Percentiles rank a stretch among this genome's conserved stretches.
Conservation (phyloP, 345 rosid species). For the Nephelium lappaceum region DNA sequence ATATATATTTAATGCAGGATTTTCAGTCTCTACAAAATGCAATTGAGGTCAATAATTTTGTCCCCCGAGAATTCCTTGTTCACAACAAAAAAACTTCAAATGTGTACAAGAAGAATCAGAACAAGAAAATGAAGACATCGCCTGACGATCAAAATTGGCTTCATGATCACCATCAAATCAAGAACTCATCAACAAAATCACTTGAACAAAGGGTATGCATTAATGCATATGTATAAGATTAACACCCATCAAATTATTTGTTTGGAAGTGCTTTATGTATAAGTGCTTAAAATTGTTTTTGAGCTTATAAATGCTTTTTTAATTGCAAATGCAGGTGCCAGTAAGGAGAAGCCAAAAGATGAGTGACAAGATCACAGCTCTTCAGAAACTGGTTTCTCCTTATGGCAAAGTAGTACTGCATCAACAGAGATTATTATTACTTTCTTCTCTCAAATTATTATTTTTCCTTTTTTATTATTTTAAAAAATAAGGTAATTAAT, state of each 20-base stretch:
- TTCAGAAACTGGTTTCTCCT: constrained; percentile 75
- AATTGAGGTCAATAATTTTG: constrained; percentile 8
- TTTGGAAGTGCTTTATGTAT: background rate
- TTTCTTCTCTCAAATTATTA: background rate
- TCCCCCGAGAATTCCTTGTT: constrained; percentile 6
- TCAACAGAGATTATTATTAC: background rate
- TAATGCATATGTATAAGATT: background rate
- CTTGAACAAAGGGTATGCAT: constrained; percentile 28
- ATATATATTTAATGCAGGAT: constrained; percentile 27
- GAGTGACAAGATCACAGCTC: constrained; percentile 62
- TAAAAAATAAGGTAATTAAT: background rate
- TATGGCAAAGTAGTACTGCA: constrained; percentile 54
- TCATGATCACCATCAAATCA: constrained; percentile 15
- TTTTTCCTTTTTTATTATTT: background rate
- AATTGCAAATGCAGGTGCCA: constrained; percentile 35
- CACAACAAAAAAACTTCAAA: background rate
- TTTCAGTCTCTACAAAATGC: constrained; percentile 16
- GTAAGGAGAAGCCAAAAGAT: constrained; percentile 63
- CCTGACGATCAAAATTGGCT: constrained; percentile 17
- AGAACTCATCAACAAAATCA: background rate
- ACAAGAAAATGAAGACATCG: constrained; percentile 26
- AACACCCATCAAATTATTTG: background rate
- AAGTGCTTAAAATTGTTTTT: background rate
- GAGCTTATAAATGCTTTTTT: background rate
- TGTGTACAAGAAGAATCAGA: constrained; percentile 36